phyloP scores from a whole-genome alignment of 2,329 filamentous ascomycete genomes.

The Aspergillus latus region DNA sequence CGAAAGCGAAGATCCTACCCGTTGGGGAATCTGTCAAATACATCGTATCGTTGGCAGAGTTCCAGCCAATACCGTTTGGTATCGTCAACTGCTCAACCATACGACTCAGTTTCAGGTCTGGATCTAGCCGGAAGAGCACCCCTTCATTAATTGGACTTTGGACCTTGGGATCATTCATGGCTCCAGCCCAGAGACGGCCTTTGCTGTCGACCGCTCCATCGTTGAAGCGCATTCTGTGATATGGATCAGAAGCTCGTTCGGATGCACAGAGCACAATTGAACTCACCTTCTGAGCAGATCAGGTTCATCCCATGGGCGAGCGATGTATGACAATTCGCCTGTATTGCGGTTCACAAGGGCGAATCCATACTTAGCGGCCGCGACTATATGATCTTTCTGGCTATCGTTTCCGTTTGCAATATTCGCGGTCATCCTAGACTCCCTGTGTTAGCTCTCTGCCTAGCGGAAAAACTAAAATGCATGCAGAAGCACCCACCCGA shows the following conservation, averaged over 20 bases:
- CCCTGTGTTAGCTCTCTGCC: slow-evolving; percentile 46
- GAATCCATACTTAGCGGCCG: slow-evolving; percentile 78
- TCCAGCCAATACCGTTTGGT: slow-evolving; percentile 84
- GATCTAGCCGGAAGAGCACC: slow-evolving; percentile 69
- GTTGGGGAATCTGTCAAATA: slow-evolving; percentile 80
- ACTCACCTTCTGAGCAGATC: slow-evolving; percentile 49
- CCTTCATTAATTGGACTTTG: slow-evolving; percentile 59
- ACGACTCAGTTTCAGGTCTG: slow-evolving; percentile 58
- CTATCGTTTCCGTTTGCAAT: slow-evolving; percentile 59
- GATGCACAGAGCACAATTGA: slow-evolving; percentile 4
- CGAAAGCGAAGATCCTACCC: slow-evolving; percentile 69
- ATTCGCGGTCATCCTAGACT: slow-evolving; percentile 69
- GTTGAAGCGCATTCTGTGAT: slow-evolving; percentile 61
- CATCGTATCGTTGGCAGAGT: slow-evolving; percentile 67
- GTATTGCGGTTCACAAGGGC: slow-evolving; percentile 70
- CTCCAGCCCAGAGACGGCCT: slow-evolving; percentile 81
- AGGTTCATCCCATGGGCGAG: slow-evolving; percentile 53
- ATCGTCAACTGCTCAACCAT: slow-evolving; percentile 68
- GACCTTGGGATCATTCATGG: slow-evolving; percentile 77
- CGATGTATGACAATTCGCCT: slow-evolving; percentile 57
- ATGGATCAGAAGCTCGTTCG: slow-evolving; percentile 15
- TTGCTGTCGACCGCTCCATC: slow-evolving; percentile 79
- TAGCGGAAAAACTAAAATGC: slow-evolving; percentile 1
- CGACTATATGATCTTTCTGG: slow-evolving; percentile 64
- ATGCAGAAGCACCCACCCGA: slow-evolving; percentile 47